Base-by-base conservation (phyloP, 192 early-diverging fungal species). In the Backusella morwellensis region DNA sequence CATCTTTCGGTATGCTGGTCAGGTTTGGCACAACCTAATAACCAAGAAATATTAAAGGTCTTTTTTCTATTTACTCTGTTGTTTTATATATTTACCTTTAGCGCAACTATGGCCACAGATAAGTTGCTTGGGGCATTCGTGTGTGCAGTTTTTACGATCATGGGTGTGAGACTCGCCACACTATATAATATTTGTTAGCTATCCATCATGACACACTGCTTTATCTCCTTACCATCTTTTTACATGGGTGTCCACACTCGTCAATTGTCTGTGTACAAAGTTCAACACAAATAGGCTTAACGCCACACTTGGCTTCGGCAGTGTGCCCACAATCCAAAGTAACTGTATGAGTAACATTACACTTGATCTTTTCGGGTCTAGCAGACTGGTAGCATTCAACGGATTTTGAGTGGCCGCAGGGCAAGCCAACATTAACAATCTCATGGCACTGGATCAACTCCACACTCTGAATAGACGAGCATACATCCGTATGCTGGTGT, bases 51-150 rank as follows among this genome's bases (percentile, higher is more conserved):
- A 7, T 4, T n/a, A 15, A 19, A 54, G 41, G 9, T 2, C 17
- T 32, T 15, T 35, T 26, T n/a, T 36, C 2, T 32, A 32, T 32
- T 32, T 32, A 32, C 2, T 32, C 32, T 32, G 32, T 32, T 32
- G 2, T 32, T 66, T 23, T 15, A 29, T 32, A 29, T 4, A 41
- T 26, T 35, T 70, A 81, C 82, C 82, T 47, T 74, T 70, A 6
- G 75, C 35, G 68, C 82, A 83, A 35, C 26, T 8, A 52, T 83
- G 82, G 1, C 82, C 82, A 52, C 82, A 83, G 23, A 83, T 75
- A 15, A 83, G 44, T 44, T 71, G 32, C 68, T 80, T 83, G 5
- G 79, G 38, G 38, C 82, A 83, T 42, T 36, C 44, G 17, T 35
- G 21, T 19, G 29, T 56, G 52, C 82, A 83, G 11, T 74, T 44